Evolutionary conservation across 2,329 filamentous ascomycete genomes (phyloP).

Genomic region (Cordyceps javanica): DNA sequence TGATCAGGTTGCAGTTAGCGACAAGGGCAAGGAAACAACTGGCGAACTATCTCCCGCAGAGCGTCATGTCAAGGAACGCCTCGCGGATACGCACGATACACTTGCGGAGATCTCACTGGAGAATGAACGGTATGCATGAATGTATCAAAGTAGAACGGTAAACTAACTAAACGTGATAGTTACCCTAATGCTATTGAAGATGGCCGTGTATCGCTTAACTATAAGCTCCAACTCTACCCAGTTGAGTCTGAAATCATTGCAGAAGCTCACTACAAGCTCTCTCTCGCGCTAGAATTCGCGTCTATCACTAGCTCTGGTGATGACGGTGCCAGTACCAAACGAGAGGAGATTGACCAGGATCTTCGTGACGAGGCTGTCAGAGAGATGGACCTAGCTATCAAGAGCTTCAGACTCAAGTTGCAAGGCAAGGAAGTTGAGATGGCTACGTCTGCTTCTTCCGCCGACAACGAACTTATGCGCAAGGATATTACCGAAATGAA

Average conservation of each 20-base stretch:
- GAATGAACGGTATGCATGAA: constrained; percentile 62
- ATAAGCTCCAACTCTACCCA: constrained; percentile 74
- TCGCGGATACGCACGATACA: constrained; percentile 89
- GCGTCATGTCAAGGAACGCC: constrained; percentile 69
- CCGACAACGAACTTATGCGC: constrained; percentile 59
- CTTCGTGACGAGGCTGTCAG: constrained; percentile 64
- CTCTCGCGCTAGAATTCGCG: constrained; percentile 88
- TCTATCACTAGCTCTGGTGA: constrained; percentile 61
- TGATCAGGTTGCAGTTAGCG: constrained; percentile 26
- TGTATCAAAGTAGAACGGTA: background rate
- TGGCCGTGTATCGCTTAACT: constrained; percentile 66
- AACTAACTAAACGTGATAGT: constrained; percentile 28
- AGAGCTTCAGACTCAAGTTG: constrained; percentile 65
- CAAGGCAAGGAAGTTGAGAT: constrained; percentile 63
- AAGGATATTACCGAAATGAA: constrained; percentile 65
- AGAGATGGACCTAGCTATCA: constrained; percentile 69
- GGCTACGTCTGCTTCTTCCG: constrained; percentile 54
- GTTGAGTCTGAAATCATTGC: constrained; percentile 80
- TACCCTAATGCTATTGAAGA: constrained; percentile 86
- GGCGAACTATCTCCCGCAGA: constrained; percentile 35
- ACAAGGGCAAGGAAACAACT: constrained; percentile 37
- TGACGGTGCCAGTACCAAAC: constrained; percentile 39
- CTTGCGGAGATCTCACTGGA: constrained; percentile 96
- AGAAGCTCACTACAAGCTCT: constrained; percentile 95
- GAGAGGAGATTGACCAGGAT: constrained; percentile 55